A percentile compares a stretch with the other conserved stretches of the same genome.
phyloP scores from a whole-genome alignment of 2,329 filamentous ascomycete genomes.

The Hysterium pulicare region DNA sequence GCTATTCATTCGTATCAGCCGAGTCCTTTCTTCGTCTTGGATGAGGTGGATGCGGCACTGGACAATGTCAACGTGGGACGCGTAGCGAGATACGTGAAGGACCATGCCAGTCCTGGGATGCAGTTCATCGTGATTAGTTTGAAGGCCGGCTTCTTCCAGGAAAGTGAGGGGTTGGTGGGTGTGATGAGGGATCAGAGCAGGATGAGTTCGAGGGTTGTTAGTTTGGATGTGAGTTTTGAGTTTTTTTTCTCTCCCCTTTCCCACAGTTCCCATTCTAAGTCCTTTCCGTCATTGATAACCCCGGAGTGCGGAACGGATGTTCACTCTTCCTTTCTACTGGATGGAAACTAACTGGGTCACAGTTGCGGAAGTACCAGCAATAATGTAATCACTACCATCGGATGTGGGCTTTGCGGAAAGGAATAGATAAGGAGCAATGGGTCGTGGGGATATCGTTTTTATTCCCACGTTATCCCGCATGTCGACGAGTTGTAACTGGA shows the following conservation, averaged over 20 bases:
- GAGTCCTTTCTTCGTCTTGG: constrained; percentile 93
- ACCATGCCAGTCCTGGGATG: constrained; percentile 94
- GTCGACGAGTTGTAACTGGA: too few species aligned
- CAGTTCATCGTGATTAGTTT: constrained; percentile 98
- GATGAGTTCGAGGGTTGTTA: constrained; percentile 88
- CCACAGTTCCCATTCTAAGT: background rate
- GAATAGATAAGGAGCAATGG: too few species aligned
- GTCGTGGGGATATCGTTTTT: too few species aligned
- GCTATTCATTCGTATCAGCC: constrained; percentile 96
- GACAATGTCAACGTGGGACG: constrained; percentile 96
- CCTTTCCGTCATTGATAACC: background rate
- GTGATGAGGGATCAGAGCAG: constrained; percentile 93
- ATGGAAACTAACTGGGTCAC: too few species aligned
- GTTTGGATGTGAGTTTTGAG: constrained; percentile 83
- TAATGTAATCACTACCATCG: too few species aligned
- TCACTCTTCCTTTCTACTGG: too few species aligned
- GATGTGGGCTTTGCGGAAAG: too few species aligned
- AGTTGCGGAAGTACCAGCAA: constrained; percentile 29
- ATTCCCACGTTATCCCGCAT: too few species aligned
- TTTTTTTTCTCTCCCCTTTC: too few species aligned
- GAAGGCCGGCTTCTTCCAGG: constrained; percentile 93
- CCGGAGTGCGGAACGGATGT: too few species aligned
- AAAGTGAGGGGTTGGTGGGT: constrained; percentile 91
- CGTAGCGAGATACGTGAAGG: constrained; percentile 92
- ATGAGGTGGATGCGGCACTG: constrained; percentile 96